A percentile compares a stretch with the other conserved stretches of the same genome.
These are phyloP conservation scores for Prunus mongolica DNA, from an alignment of 306 rosid genomes.

Conservation along the genomic window DNA sequence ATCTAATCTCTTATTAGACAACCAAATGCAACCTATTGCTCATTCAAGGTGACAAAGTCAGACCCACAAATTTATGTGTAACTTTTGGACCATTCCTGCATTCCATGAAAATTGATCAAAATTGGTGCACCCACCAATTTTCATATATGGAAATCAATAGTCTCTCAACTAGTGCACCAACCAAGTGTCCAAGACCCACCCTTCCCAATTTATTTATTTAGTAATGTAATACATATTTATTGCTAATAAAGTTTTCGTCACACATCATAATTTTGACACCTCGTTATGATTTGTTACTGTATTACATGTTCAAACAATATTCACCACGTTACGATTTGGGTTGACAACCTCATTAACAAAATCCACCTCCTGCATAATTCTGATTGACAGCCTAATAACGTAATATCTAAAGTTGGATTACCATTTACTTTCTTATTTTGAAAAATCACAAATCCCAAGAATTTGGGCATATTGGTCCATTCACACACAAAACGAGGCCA, in stretches of 20 bases:
- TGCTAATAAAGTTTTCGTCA: not conserved
- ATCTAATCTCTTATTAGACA: not conserved
- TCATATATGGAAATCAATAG: not conserved
- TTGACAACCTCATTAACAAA: no score
- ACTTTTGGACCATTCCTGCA: not conserved
- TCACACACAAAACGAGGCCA: not conserved
- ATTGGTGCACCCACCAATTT: not conserved
- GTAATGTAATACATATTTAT: no score
- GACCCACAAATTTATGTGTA: not conserved
- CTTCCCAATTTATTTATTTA: not conserved
- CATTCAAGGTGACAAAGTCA: not conserved
- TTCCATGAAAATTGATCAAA: not conserved
- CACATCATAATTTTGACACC: not conserved
- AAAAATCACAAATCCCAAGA: not conserved
- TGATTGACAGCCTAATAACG: rapidly evolving
- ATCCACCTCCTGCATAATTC: not conserved
- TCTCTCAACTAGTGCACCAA: constrained; percentile 1
- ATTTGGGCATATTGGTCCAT: constrained; percentile 18
- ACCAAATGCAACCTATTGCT: constrained; percentile 1
- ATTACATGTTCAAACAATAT: no score
- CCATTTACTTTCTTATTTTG: not conserved
- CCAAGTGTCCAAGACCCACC: not conserved
- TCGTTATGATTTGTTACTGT: not conserved
- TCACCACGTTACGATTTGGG: no score
- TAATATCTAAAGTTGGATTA: not conserved